Base-by-base conservation (phyloP, 176 grass and related monocot genomes). In the Luzula sylvatica region DNA sequence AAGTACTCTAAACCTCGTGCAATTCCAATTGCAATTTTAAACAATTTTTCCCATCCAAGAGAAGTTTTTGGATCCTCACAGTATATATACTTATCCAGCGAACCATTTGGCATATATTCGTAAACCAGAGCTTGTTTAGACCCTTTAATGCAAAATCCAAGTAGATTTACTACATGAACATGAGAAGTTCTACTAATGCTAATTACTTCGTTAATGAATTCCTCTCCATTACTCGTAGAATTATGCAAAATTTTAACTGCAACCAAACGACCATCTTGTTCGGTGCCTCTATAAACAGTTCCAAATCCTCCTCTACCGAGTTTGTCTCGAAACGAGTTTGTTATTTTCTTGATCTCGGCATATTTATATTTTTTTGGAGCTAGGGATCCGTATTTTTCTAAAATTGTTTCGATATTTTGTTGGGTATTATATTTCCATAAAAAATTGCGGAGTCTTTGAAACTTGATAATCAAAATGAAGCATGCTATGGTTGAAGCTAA, bases 291-390 rank as follows among this genome's bases (percentile, higher is more conserved):
- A 2, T 61, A 87, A 23, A 87, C 83, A 8, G 11, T 75, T 16
- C 78, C 74, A 20, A 67, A 82, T 21, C 83, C 74, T 67, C 70
- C 83, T 67, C 78, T 61, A 50, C 83, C 83, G 13, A 87, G 15
- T 57, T 70, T 74, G 8, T 77, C 46, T 11, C 56, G 60, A 41
- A 87, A 82, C 21, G 23, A 75, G 22, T 44, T 39, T 13, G 83
- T 87, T 18, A 78, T 72, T 74, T 72, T 68, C 65, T 78, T 78
- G 35, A 87, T 2, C 44, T 78, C 66, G 15, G 65, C 39, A 43
- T 87, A 82, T 2, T 7, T 75, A 38, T 59, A 82, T 42, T 61
- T 78, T 39, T 72, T 87, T 3, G 55, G 70, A 6, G 42, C 13
- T 26, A 83, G 44, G 8, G 65, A 75, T 15, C 61, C 54, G 11